These are phyloP conservation scores for Aureobasidium zeae DNA, from an alignment of 2,329 filamentous ascomycete genomes.

Conservation along the genomic window DNA sequence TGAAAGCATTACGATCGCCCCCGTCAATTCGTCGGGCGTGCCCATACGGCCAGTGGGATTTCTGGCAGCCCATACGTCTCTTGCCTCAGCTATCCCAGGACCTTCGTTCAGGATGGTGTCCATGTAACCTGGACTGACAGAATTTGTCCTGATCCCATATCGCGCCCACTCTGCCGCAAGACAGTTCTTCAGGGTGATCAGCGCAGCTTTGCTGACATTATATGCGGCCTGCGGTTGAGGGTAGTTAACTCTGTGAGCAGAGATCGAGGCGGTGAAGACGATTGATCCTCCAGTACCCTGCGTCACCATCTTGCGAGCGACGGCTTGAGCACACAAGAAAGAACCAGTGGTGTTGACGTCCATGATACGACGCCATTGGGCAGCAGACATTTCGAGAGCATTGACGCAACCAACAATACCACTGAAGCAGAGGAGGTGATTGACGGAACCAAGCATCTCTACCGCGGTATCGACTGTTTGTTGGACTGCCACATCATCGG, in stretches of 20 bases:
- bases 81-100: background rate
- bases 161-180: constrained; percentile 65
- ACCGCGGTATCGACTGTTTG: constrained; percentile 35
- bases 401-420: constrained; percentile 57
- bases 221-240: constrained; percentile 53
- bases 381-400: constrained; percentile 49
- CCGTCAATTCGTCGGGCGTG: constrained; percentile 29
- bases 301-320: constrained; percentile 45
- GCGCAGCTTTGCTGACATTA: constrained; percentile 60
- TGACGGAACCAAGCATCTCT: constrained; percentile 41
- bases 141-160: constrained; percentile 62
- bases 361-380: constrained; percentile 54
- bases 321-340: constrained; percentile 63
- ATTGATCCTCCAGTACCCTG: constrained; percentile 50
- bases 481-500: constrained; percentile 41
- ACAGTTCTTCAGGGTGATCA: constrained; percentile 53
- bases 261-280: constrained; percentile 58
- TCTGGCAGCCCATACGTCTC: background rate
- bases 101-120: constrained; percentile 58
- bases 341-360: constrained; percentile 64
- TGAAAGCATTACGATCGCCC: constrained; percentile 29
- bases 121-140: constrained; percentile 65
- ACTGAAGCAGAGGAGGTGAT: constrained; percentile 55
- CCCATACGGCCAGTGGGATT: constrained; percentile 26
- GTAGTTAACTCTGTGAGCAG: constrained; percentile 58